phyloP scores from a whole-genome alignment of 257 asterid species.

The Plantago elongata region DNA sequence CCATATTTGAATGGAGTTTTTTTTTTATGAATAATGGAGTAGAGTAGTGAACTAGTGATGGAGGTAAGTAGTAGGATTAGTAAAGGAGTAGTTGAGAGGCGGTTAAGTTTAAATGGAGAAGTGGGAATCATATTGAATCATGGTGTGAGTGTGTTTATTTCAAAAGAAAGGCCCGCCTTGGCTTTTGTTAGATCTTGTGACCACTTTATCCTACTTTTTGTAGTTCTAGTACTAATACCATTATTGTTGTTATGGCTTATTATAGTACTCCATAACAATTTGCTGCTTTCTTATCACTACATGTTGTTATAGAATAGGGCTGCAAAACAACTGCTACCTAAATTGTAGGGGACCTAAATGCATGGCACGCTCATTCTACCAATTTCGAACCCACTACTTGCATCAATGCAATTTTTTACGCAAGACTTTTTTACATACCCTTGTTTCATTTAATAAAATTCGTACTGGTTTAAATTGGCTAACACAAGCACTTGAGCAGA shows the following conservation, averaged over 20 bases:
- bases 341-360: no score
- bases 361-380: no score
- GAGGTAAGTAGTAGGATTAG: slow-evolving; percentile 7
- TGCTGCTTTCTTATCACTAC: no score
- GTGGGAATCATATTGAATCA: slow-evolving; percentile 34
- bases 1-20: slow-evolving; percentile 33
- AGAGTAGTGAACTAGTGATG: slow-evolving; percentile 16
- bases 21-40: slow-evolving; percentile 15
- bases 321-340: no score
- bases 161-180: slow-evolving; percentile 64
- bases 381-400: no score
- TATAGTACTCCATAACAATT: not conserved
- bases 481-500: no score
- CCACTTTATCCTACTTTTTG: slow-evolving; percentile 47
- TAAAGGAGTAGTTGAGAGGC: slow-evolving; percentile 44
- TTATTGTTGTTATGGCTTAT: not conserved
- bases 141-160: slow-evolving; percentile 20
- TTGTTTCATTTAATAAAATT: no score
- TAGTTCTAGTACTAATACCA: slow-evolving; percentile 5
- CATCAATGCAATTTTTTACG: no score
- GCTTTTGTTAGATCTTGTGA: slow-evolving; percentile 45
- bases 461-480: no score
- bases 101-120: slow-evolving; percentile 30
- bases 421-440: no score
- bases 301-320: no score